Evolutionary conservation across 768 basidiomycete species (phyloP).

Genomic region (Filobasidium floriforme): DNA sequence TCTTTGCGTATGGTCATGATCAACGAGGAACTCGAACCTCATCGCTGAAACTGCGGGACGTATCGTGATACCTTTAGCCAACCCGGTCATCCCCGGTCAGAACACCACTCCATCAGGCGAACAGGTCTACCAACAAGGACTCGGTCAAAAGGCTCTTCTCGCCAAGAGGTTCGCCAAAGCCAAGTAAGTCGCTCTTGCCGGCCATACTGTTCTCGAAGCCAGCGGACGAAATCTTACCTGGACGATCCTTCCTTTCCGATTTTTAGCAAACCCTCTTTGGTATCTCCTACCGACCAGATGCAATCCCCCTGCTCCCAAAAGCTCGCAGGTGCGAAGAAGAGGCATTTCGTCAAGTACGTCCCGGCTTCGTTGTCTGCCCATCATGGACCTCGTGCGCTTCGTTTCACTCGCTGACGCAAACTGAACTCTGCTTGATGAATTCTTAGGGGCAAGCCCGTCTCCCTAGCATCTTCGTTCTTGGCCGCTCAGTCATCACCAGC

Average conservation of each 20-base stretch:
- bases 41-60: neutral
- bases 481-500: slow-evolving; percentile 9
- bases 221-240: neutral
- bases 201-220: neutral
- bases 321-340: slow-evolving; percentile 80
- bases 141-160: slow-evolving; percentile 84
- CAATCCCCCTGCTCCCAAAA: slow-evolving; percentile 92
- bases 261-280: slow-evolving; percentile 69
- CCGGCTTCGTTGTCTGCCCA: neutral
- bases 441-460: slow-evolving; percentile 20
- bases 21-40: neutral
- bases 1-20: neutral
- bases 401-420: neutral
- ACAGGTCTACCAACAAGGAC: slow-evolving; percentile 26
- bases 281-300: slow-evolving; percentile 92
- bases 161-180: slow-evolving; percentile 88
- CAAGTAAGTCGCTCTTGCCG: slow-evolving; percentile 54
- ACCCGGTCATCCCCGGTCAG: slow-evolving; percentile 40
- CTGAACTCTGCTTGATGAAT: neutral
- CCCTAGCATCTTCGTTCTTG: slow-evolving; percentile 19
- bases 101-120: slow-evolving; percentile 15
- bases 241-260: neutral
- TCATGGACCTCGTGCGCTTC: neutral
- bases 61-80: slow-evolving; percentile 24
- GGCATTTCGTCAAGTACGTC: slow-evolving; percentile 80